These are phyloP conservation scores for Omphalea diandra DNA, from an alignment of 441 rosid genomes.

Conservation along the genomic window DNA sequence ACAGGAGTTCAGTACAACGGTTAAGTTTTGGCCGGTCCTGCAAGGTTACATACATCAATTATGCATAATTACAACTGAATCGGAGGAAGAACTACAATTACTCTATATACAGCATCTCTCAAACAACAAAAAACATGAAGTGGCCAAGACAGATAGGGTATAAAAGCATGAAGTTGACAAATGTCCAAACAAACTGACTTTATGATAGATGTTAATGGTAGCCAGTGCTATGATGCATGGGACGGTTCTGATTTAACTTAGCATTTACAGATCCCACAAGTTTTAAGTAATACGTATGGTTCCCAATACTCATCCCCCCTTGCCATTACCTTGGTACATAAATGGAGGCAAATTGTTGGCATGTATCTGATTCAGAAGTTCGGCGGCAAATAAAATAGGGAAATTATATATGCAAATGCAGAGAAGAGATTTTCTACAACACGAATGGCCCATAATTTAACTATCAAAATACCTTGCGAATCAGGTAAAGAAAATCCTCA, in stretches of 20 bases:
- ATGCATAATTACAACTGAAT: too few relatives aligned
- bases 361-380: background rate
- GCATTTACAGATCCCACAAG: background rate
- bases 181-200: too few relatives aligned
- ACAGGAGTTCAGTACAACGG: conserved; percentile 74
- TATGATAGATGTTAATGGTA: background rate
- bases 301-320: background rate
- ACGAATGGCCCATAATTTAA: background rate
- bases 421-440: background rate
- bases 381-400: too few relatives aligned
- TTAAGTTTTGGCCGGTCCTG: conserved; percentile 90
- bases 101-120: background rate
- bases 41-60: conserved; percentile 13
- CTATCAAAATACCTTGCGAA: conserved; percentile 62
- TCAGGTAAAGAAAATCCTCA: conserved; percentile 75
- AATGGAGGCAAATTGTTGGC: background rate
- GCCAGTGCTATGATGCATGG: background rate
- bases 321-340: background rate
- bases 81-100: background rate
- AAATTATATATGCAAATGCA: background rate
- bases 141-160: too few relatives aligned
- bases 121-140: background rate
- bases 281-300: too few relatives aligned
- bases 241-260: background rate
- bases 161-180: background rate